Percentiles rank a stretch among this genome's conserved stretches.
Conservation (phyloP, 805 yeast genomes). For the Yueomyces sinensis region DNA sequence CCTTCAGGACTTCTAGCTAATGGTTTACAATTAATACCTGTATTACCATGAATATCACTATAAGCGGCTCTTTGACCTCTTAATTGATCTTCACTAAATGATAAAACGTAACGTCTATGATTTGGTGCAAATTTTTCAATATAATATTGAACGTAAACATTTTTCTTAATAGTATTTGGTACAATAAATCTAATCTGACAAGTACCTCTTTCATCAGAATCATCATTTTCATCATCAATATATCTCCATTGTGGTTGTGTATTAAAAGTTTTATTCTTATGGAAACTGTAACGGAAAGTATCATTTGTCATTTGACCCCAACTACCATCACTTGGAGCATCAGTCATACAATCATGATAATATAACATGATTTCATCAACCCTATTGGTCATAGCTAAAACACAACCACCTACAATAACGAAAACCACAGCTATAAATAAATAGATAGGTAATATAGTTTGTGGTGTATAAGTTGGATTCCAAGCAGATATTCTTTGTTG, state of each 20-base stretch:
- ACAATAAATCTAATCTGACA: constrained; percentile 67
- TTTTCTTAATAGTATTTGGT: constrained; percentile 60
- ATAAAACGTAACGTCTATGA: constrained; percentile 85
- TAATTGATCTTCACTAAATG: constrained; percentile 76
- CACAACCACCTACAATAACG: constrained; percentile 82
- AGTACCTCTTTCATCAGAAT: constrained; percentile 38
- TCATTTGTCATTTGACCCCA: constrained; percentile 44
- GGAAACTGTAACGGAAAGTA: constrained; percentile 46
- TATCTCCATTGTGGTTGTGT: constrained; percentile 57
- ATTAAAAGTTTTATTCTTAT: constrained; percentile 24
- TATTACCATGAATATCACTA: constrained; percentile 34
- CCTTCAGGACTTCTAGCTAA: constrained; percentile 38
- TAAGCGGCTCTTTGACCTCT: constrained; percentile 58
- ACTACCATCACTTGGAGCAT: constrained; percentile 31
- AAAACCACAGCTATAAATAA: constrained; percentile 63
- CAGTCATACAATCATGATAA: constrained; percentile 54
- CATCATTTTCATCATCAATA: constrained; percentile 29
- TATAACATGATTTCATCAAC: constrained; percentile 65
- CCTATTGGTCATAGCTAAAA: constrained; percentile 53
- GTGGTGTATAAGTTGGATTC: constrained; percentile 82
- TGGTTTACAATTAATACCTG: constrained; percentile 52
- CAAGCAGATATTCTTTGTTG: constrained; percentile 47
- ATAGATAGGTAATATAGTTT: constrained; percentile 73
- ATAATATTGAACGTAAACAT: constrained; percentile 66
- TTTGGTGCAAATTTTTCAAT: constrained; percentile 86